Evolutionary conservation across 257 asterid genomes (phyloP).

Genomic region (Mitragyna speciosa): DNA sequence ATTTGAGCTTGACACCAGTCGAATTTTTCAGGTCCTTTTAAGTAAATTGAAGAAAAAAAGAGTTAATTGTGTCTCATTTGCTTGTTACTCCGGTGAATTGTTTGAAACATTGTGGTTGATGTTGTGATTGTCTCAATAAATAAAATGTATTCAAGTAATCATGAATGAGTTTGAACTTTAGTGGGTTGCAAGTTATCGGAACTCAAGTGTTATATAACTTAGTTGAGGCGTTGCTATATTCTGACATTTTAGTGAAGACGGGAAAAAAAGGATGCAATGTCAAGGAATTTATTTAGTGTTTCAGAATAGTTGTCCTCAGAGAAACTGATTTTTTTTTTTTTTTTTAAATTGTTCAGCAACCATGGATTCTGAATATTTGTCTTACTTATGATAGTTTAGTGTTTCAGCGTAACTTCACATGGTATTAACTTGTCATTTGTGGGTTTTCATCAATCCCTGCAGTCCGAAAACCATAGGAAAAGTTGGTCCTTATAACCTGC

Average conservation of each 20-base stretch:
- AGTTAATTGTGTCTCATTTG: too few species aligned
- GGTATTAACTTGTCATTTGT: neutral
- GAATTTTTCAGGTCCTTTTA: conserved; percentile 61
- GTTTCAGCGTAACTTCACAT: neutral
- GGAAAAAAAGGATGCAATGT: neutral
- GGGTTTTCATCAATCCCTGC: neutral
- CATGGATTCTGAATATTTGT: neutral
- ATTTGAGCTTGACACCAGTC: conserved; percentile 88
- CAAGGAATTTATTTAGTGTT: neutral
- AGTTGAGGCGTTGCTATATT: neutral
- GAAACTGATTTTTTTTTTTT: neutral
- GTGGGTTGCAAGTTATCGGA: neutral
- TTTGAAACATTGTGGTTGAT: neutral
- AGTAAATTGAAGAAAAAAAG: too few species aligned
- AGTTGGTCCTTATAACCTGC: neutral
- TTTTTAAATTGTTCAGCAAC: neutral
- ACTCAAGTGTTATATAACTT: neutral
- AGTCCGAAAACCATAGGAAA: neutral
- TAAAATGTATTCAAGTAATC: neutral
- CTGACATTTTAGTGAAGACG: neutral
- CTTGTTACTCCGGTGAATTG: too few species aligned
- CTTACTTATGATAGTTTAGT: neutral
- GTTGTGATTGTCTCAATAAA: neutral
- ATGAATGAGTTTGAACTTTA: neutral
- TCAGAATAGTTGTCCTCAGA: neutral